These are phyloP conservation scores for Chytridium lagenaria DNA, from an alignment of 371 early-diverging fungal species.

Conservation along the genomic window DNA sequence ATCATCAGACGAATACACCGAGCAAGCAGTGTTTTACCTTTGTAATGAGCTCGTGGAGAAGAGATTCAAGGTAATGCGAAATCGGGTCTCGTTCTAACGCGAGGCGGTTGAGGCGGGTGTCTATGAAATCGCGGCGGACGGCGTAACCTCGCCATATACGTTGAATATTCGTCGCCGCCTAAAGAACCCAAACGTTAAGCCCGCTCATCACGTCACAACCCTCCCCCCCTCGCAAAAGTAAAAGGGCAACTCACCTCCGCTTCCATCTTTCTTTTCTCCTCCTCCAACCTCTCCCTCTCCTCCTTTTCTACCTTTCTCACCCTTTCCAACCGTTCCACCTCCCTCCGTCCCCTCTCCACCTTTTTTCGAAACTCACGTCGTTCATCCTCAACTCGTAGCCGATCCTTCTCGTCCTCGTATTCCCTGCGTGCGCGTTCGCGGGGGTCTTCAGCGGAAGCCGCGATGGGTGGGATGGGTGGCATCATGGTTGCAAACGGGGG, in stretches of 20 bases:
- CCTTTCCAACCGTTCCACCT: too few species aligned
- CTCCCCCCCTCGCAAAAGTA: background rate
- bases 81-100: background rate
- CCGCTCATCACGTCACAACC: background rate
- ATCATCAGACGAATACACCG: too few species aligned
- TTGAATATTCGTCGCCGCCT: conserved; percentile 7
- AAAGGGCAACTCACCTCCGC: background rate
- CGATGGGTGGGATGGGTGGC: background rate
- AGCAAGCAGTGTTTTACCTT: background rate
- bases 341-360: too few species aligned
- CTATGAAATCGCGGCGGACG: background rate
- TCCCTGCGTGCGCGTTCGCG: background rate
- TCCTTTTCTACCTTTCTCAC: background rate
- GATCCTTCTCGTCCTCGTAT: background rate
- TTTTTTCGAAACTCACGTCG: too few species aligned
- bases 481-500: background rate
- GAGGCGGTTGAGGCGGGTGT: background rate
- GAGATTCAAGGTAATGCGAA: background rate
- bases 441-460: background rate
- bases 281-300: background rate
- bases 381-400: background rate
- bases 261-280: background rate
- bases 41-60: conserved; percentile 1
- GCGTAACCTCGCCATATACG: background rate
- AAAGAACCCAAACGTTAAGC: background rate